A percentile compares a stretch with the other conserved stretches of the same genome.
phyloP scores from a whole-genome alignment of 441 rosid species.

The Raphanus hybrid region DNA sequence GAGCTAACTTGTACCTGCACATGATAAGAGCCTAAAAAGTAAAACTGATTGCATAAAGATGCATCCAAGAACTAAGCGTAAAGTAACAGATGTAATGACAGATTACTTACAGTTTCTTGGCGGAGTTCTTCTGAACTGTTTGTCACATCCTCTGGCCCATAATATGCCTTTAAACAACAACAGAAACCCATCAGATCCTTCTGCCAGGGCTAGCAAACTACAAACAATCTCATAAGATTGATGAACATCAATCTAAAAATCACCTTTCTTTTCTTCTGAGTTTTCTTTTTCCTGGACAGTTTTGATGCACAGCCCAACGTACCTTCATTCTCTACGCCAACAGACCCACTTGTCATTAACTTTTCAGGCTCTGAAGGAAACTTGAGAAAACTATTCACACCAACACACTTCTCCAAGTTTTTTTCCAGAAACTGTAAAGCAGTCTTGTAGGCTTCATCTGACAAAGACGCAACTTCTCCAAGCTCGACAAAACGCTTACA shows the following conservation, averaged over 20 bases:
- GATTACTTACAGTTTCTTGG: slow-evolving; percentile 41
- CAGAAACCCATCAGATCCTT: slow-evolving; percentile 6
- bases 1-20: slow-evolving; percentile 52
- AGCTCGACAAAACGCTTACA: slow-evolving; percentile 61
- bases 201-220: slow-evolving; percentile 10
- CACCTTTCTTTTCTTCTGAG: slow-evolving; percentile 61
- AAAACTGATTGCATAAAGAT: background rate
- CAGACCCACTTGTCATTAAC: slow-evolving; percentile 40
- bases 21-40: background rate
- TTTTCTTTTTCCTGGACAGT: slow-evolving; percentile 53
- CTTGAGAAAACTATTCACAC: slow-evolving; percentile 42
- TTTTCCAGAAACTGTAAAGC: slow-evolving; percentile 56
- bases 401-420: slow-evolving; percentile 47
- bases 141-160: slow-evolving; percentile 41
- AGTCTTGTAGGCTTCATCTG: slow-evolving; percentile 58
- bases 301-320: slow-evolving; percentile 33
- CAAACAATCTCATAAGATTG: too few relatives aligned
- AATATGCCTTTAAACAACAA: slow-evolving; percentile 42
- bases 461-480: slow-evolving; percentile 61
- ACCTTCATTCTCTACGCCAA: slow-evolving; percentile 37
- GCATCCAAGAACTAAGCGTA: background rate
- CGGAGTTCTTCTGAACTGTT: slow-evolving; percentile 47
- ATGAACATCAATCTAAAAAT: slow-evolving; percentile 25
- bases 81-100: slow-evolving; percentile 30
- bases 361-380: slow-evolving; percentile 41